Percentiles rank a stretch among this genome's conserved stretches.
Conservation (phyloP, 441 rosid species). For the Jatropha podagrica region DNA sequence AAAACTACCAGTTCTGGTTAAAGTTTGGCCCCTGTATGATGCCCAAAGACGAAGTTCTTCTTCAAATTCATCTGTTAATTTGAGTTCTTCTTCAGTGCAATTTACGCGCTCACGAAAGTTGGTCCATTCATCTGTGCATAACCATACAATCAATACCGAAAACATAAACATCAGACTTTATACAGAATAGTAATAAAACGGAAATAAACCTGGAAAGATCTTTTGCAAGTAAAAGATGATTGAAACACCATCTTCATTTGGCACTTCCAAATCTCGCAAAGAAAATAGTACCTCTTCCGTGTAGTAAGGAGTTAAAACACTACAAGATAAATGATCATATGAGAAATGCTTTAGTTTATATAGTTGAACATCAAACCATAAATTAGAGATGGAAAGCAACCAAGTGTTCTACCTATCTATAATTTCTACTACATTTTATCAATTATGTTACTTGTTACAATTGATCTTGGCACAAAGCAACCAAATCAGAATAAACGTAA, state of each 20-base stretch:
- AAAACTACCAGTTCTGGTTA: conserved; percentile 88
- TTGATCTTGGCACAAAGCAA: background rate
- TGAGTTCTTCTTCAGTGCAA: conserved; percentile 67
- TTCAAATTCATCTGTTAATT: conserved; percentile 55
- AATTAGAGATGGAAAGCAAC: background rate
- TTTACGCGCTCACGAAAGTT: conserved; percentile 87
- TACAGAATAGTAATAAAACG: conserved; percentile 3
- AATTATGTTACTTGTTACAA: no score
- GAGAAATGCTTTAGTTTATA: background rate
- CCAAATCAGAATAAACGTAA: background rate
- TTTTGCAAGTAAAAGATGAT: conserved; percentile 96
- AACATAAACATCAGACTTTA: background rate
- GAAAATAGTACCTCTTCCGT: conserved; percentile 98
- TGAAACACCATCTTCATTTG: conserved; percentile 99
- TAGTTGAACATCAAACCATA: conserved; percentile 2
- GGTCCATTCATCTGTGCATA: conserved; percentile 86
- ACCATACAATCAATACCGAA: conserved; percentile 1
- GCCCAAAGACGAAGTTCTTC: conserved; percentile 98
- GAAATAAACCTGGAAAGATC: conserved; percentile 85
- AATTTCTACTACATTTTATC: background rate
- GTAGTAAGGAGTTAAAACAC: conserved; percentile 98
- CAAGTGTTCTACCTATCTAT: background rate
- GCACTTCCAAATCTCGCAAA: conserved; percentile 63
- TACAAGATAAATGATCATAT: conserved; percentile 24
- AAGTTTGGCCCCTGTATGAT: conserved; percentile 96